These are phyloP conservation scores for Parasarocladium wereldwijsianum DNA, from an alignment of 2,329 filamentous ascomycete genomes.

Conservation along the genomic window DNA sequence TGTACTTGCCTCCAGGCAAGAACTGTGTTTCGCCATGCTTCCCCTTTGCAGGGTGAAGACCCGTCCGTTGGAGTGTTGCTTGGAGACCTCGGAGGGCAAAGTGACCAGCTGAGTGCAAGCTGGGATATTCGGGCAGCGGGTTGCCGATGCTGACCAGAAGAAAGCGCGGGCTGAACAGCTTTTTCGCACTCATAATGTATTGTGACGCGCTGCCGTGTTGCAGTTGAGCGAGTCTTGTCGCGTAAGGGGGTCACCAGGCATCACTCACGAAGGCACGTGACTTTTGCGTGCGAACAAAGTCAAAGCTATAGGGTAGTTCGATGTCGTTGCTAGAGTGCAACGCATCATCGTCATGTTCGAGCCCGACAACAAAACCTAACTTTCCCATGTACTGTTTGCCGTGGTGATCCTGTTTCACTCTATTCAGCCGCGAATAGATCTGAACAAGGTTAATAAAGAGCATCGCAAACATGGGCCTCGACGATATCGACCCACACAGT, in stretches of 20 bases:
- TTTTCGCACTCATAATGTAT: not conserved
- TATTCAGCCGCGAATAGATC: not conserved
- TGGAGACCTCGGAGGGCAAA: conserved; percentile 51
- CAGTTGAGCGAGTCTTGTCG: not conserved
- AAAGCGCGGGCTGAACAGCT: conserved; percentile 29
- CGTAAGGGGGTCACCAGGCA: no score
- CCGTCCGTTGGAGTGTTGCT: conserved; percentile 24
- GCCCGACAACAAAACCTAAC: no score
- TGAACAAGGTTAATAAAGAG: not conserved
- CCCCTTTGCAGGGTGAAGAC: conserved; percentile 33
- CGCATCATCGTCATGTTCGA: no score
- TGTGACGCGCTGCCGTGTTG: not conserved
- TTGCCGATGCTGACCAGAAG: conserved; percentile 85
- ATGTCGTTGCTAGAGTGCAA: no score
- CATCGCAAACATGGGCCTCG: conserved; percentile 2
- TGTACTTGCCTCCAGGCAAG: conserved; percentile 37
- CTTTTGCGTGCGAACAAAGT: no score
- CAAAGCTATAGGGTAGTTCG: no score
- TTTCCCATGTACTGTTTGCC: no score
- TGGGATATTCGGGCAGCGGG: conserved; percentile 57
- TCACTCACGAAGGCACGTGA: no score
- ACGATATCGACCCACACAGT: conserved; percentile 5
- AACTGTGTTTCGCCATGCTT: no score
- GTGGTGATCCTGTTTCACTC: not conserved
- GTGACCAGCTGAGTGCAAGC: conserved; percentile 81